Conservation (phyloP, 1,139 yeast genomes). For the Geotrichum restrictum region DNA sequence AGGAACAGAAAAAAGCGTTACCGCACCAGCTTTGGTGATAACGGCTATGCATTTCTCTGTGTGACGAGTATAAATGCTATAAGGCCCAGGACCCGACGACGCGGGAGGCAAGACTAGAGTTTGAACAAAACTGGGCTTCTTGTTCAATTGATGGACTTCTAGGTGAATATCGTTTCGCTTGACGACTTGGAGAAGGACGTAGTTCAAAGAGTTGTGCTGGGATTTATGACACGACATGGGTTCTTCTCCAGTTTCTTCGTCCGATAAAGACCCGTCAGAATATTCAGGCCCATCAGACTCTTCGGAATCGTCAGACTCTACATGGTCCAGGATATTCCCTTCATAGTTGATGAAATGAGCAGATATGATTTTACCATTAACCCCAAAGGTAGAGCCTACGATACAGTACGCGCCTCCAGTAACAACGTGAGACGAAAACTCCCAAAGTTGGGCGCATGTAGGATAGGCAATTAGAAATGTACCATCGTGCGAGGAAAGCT, state of each 20-base stretch:
- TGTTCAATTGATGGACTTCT: constrained; percentile 25
- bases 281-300: no score
- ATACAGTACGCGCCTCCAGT: constrained; percentile 25
- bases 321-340: not conserved
- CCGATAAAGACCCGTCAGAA: not conserved
- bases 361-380: constrained; percentile 26
- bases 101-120: constrained; percentile 30
- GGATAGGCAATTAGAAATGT: constrained; percentile 25
- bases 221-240: not conserved
- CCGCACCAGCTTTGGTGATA: constrained; percentile 25
- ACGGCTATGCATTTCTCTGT: constrained; percentile 24
- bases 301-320: not conserved
- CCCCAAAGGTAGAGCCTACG: constrained; percentile 26
- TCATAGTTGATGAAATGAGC: constrained; percentile 19
- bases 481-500: constrained; percentile 21
- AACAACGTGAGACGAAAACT: constrained; percentile 16
- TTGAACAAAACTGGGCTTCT: constrained; percentile 22
- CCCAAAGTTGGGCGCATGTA: constrained; percentile 29
- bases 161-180: constrained; percentile 23
- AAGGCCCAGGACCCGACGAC: constrained; percentile 31
- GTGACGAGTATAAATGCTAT: constrained; percentile 16
- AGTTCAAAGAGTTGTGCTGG: constrained; percentile 15
- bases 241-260: not conserved
- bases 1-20: constrained; percentile 25
- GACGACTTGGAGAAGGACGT: constrained; percentile 26